Conservation (phyloP, 2,329 filamentous ascomycete species). For the Ophiognomonia clavigignenti-juglandacearum region DNA sequence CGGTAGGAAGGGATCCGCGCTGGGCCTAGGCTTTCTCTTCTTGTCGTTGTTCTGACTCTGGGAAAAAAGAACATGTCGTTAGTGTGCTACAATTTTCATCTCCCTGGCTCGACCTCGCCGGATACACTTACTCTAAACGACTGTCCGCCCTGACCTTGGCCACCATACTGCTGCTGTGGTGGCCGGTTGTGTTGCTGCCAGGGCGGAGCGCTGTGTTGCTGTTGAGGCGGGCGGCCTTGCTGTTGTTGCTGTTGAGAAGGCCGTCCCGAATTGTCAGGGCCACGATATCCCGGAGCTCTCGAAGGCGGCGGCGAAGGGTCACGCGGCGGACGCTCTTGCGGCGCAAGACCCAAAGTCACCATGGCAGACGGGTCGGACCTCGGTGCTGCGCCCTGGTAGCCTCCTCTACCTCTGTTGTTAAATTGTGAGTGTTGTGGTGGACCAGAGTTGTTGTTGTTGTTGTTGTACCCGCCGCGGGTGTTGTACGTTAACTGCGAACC, state of each 20-base stretch:
- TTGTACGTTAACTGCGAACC: too few species aligned
- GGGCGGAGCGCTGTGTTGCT: neutral
- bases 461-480: too few species aligned
- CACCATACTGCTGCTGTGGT: neutral
- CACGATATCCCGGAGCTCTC: neutral
- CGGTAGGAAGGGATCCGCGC: slow-evolving; percentile 41
- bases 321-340: slow-evolving; percentile 41
- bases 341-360: slow-evolving; percentile 44
- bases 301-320: slow-evolving; percentile 32
- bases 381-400: too few species aligned
- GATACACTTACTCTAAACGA: slow-evolving; percentile 3
- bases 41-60: slow-evolving; percentile 6
- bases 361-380: slow-evolving; percentile 44
- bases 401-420: neutral
- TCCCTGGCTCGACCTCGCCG: too few species aligned
- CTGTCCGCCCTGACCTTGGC: neutral
- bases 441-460: too few species aligned
- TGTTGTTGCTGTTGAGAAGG: slow-evolving; percentile 6
- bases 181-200: slow-evolving; percentile 4
- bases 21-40: slow-evolving; percentile 30
- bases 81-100: neutral
- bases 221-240: neutral
- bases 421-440: neutral
- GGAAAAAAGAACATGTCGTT: neutral
- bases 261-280: neutral